Evolutionary conservation across 495 filamentous ascomycete genomes (phyloP), one percentile per base, ranked within the genome.

Genomic region (Alectoria sarmentosa): DNA sequence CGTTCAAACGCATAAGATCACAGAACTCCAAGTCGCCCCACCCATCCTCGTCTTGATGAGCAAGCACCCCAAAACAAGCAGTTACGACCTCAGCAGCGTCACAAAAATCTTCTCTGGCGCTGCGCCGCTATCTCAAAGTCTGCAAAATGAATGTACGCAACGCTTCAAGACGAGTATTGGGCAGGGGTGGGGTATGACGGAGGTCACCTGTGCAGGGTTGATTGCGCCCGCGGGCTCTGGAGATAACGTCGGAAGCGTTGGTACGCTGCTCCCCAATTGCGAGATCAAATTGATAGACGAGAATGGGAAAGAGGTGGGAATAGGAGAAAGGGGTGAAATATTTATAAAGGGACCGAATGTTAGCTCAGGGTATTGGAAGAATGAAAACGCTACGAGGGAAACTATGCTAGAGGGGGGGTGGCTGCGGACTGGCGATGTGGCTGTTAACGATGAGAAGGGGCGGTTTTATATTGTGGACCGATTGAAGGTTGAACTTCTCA

Each of bases 131-230:
- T 93, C 90, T 1, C 77, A 80, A 30, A 90, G 96, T 56, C 78
- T 97, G 4, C 88, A 91, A 14, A 84, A 91, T 59, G 81, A 84
- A 14, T 85, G 93, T 15, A 90, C 89, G 75, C 69, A 83, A 3
- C 83, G 91, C 11, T 80, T 93, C 57, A 83, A 84, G 55, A 76
- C 92, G 39, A 86, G 84, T 42, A 80, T 93, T 14, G 86, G 84
- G 58, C 91, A 95, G 69, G 91, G 89, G 0, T 95, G 89, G 88
- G 91, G 91, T 6, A 90, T 92, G 88, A 92, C 89, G 0, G 86
- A 89, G 72, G 23, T 82, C 69, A 77, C 70, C 76, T 78, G 36
- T 83, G 77, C 39, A 79, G 78, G 66, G 5, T 19, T 52, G 17
- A 19, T 38, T 0, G 42, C 54, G 15, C 66, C 66, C 0, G 4